Percentiles rank a stretch among this genome's conserved stretches.
phyloP scores from a whole-genome alignment of 2,329 filamentous ascomycete genomes.

The Neopestalotiopsis sp. region DNA sequence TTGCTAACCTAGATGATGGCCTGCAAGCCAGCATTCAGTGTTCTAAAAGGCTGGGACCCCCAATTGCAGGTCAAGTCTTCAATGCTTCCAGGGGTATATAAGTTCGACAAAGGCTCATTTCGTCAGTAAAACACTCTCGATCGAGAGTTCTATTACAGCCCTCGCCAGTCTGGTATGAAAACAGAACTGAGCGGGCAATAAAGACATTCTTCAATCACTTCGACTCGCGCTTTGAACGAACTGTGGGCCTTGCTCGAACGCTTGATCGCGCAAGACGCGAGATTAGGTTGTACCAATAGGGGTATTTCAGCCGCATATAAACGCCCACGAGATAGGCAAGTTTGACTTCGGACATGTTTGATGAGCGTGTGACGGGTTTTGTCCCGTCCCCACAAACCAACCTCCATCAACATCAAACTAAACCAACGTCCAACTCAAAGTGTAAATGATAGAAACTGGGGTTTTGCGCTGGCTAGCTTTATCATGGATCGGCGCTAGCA shows the following conservation, averaged over 20 bases:
- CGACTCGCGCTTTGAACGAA: background rate
- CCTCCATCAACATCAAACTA: slow-evolving; percentile 14
- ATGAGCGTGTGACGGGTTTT: background rate
- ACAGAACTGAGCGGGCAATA: background rate
- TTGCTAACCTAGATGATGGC: too few relatives aligned
- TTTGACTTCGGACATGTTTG: slow-evolving; percentile 3
- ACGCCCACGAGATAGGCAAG: background rate
- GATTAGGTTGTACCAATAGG: slow-evolving; percentile 1
- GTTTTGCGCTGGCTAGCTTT: slow-evolving; percentile 8
- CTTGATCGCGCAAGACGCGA: background rate
- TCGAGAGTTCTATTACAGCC: too few relatives aligned
- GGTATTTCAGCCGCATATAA: background rate
- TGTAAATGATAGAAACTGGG: slow-evolving; percentile 5
- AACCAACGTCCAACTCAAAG: slow-evolving; percentile 3
- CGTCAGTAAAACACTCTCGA: too few relatives aligned
- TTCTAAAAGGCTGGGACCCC: too few relatives aligned
- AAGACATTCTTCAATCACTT: background rate
- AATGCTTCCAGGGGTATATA: too few relatives aligned
- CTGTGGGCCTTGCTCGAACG: background rate
- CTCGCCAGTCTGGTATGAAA: too few relatives aligned
- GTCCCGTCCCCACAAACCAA: background rate
- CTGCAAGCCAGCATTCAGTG: too few relatives aligned
- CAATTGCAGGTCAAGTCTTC: too few relatives aligned
- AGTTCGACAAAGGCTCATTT: too few relatives aligned
- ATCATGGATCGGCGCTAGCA: slow-evolving; percentile 19